Conservation (phyloP, 208 protist genomes). For the Willaertia magna region DNA sequence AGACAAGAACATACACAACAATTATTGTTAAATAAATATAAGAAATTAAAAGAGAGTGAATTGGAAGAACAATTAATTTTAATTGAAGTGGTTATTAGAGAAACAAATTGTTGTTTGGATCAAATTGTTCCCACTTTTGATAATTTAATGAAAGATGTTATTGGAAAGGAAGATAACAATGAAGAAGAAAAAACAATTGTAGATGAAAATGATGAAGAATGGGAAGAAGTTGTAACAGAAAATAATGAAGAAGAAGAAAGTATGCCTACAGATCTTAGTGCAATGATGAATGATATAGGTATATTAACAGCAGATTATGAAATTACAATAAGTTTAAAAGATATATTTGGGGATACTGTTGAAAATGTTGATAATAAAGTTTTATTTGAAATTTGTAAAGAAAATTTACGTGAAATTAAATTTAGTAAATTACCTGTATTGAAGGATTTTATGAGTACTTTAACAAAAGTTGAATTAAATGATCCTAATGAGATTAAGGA, state of each 20-base stretch:
- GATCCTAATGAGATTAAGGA: not conserved
- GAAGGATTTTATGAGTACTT: not conserved
- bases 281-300: not conserved
- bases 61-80: not conserved
- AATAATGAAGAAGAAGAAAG: not conserved
- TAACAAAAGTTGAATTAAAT: not conserved
- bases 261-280: not conserved
- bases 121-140: not conserved
- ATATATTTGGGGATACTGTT: not conserved
- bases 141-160: not conserved
- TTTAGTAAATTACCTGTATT: not conserved
- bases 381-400: not conserved
- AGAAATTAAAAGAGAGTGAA: not conserved
- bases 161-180: not conserved
- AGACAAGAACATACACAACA: not conserved
- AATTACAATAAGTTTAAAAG: not conserved
- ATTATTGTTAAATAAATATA: not conserved
- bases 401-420: not conserved
- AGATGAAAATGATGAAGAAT: not conserved
- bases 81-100: not conserved
- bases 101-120: not conserved
- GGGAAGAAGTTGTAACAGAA: not conserved
- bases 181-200: not conserved
- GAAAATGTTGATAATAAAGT: not conserved
- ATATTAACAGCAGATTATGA: not conserved